These are phyloP conservation scores for Calonectria multiphialidica DNA, from an alignment of 2,329 filamentous ascomycete genomes.

Conservation along the genomic window DNA sequence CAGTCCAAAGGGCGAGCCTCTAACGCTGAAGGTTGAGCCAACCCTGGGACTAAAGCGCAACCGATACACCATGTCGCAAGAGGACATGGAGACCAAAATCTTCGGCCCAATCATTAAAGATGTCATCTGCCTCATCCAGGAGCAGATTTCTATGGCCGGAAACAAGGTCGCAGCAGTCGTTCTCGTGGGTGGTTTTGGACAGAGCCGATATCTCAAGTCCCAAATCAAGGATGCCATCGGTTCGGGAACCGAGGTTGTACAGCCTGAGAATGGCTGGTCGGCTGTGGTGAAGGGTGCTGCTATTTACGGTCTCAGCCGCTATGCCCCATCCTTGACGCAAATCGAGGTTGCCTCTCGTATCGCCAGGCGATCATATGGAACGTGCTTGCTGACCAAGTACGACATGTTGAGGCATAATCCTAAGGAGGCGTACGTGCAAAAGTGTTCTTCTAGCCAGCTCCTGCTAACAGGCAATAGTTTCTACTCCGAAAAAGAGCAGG, in stretches of 20 bases:
- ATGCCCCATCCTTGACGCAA: conserved; percentile 43
- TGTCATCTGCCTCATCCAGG: conserved; percentile 56
- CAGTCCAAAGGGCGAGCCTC: conserved; percentile 50
- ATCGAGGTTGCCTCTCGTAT: conserved; percentile 51
- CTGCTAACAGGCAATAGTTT: conserved; percentile 44
- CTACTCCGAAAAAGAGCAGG: conserved; percentile 53
- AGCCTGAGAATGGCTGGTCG: conserved; percentile 62
- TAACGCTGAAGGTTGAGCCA: conserved; percentile 50
- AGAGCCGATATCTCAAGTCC: conserved; percentile 58
- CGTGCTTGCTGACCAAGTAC: conserved; percentile 50
- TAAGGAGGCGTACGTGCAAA: conserved; percentile 49
- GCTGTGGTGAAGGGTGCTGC: conserved; percentile 65
- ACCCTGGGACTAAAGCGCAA: conserved; percentile 49
- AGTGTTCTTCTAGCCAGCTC: background rate
- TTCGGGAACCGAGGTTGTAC: conserved; percentile 55
- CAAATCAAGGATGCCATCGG: conserved; percentile 52
- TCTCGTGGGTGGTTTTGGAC: conserved; percentile 63
- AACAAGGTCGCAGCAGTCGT: conserved; percentile 54
- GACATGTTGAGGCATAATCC: conserved; percentile 52
- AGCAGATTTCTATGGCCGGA: conserved; percentile 52
- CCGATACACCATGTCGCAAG: conserved; percentile 51
- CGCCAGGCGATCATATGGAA: conserved; percentile 52
- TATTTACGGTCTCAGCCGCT: conserved; percentile 53
- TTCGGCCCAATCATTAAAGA: conserved; percentile 57
- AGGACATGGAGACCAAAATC: conserved; percentile 74